These are phyloP conservation scores for Scheffersomyces quercinus DNA, from an alignment of 1,139 yeast genomes.

Conservation along the genomic window DNA sequence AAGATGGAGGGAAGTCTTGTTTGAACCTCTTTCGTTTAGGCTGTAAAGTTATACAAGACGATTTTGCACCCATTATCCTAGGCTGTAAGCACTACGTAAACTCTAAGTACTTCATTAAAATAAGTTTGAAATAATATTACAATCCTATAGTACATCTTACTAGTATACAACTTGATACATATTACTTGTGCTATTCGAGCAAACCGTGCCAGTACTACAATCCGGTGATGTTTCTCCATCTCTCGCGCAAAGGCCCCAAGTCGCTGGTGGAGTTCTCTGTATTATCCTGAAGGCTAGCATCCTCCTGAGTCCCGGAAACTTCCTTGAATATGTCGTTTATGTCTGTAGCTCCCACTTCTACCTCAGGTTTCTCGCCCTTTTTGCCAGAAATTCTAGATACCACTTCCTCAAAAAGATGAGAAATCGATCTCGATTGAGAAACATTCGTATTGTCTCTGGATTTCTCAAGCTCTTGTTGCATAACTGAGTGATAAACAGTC, in stretches of 20 bases:
- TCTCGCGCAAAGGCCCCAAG: conserved; percentile 22
- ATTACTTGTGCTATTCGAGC: not conserved
- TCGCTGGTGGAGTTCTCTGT: conserved; percentile 31
- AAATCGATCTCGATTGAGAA: conserved; percentile 27
- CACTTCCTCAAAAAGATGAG: conserved; percentile 34
- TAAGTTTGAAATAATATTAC: not conserved
- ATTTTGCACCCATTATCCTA: no score
- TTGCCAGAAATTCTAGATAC: conserved; percentile 3
- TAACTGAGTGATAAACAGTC: conserved; percentile 32
- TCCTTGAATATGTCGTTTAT: not conserved
- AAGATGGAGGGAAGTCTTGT: no score
- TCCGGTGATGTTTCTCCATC: conserved; percentile 3
- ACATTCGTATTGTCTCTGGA: conserved; percentile 23
- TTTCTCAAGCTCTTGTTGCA: conserved; percentile 14
- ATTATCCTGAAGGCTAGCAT: conserved; percentile 15
- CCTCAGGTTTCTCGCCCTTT: conserved; percentile 2
- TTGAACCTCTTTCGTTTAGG: no score
- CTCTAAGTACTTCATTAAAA: not conserved
- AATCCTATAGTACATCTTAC: not conserved
- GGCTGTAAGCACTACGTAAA: no score
- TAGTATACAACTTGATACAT: not conserved
- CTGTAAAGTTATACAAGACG: no score
- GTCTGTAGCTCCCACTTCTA: conserved; percentile 5
- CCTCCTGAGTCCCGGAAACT: conserved; percentile 9
- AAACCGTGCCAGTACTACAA: not conserved